Conservation (phyloP, 1,284 basidiomycete species). For the Pseudozyma hubeiensis region DNA sequence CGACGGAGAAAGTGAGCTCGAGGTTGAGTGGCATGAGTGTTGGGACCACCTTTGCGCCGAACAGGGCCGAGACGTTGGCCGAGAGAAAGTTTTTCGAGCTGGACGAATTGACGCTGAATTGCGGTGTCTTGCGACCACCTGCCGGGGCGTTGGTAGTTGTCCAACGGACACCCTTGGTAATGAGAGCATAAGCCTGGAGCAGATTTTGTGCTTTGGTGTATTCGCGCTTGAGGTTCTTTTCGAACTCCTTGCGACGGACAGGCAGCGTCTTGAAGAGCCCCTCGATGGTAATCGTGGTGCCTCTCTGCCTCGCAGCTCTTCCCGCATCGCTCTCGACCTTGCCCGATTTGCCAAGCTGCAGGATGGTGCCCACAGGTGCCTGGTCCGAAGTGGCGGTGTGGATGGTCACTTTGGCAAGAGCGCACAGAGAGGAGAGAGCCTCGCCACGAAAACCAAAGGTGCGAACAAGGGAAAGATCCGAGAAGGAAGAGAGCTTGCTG, state of each 20-base stretch:
- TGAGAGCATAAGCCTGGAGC: constrained; percentile 88
- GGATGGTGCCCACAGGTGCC: constrained; percentile 63
- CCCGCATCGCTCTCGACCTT: constrained; percentile 52
- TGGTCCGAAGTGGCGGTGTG: constrained; percentile 61
- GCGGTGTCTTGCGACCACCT: constrained; percentile 78
- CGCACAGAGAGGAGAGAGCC: constrained; percentile 91
- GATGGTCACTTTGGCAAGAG: constrained; percentile 75
- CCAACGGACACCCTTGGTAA: constrained; percentile 77
- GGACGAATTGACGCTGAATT: constrained; percentile 79
- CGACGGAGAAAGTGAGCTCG: constrained; percentile 40
- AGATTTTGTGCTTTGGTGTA: constrained; percentile 85
- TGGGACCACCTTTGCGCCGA: constrained; percentile 84
- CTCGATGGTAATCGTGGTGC: constrained; percentile 83
- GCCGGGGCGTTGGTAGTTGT: constrained; percentile 80
- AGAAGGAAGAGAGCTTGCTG: constrained; percentile 84
- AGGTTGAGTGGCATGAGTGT: constrained; percentile 80
- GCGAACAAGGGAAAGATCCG: constrained; percentile 79
- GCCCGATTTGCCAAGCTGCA: constrained; percentile 56
- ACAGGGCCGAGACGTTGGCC: constrained; percentile 80
- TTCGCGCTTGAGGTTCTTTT: constrained; percentile 89
- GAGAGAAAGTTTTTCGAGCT: constrained; percentile 72
- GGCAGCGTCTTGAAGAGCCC: constrained; percentile 85
- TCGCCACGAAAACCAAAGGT: constrained; percentile 98
- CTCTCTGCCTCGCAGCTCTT: constrained; percentile 80
- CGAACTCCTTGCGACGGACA: constrained; percentile 90